These are phyloP conservation scores for Metarhizium sp. DNA, from an alignment of 2,329 filamentous ascomycete species.

Conservation along the genomic window DNA sequence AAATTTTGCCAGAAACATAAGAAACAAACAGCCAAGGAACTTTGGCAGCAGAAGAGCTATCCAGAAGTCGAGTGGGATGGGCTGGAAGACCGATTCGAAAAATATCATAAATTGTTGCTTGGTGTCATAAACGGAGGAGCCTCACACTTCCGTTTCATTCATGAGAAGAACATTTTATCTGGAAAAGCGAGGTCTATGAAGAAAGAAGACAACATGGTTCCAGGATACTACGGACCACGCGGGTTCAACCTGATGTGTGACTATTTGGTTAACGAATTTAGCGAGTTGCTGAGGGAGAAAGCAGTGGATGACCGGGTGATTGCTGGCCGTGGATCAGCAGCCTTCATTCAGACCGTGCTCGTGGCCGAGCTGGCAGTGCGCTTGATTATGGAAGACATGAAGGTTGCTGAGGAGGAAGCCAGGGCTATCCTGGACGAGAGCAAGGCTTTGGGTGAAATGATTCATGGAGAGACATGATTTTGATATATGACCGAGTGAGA, in stretches of 20 bases:
- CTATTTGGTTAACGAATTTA: constrained; percentile 53
- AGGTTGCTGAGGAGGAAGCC: constrained; percentile 31
- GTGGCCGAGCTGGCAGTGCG: constrained; percentile 59
- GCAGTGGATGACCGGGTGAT: constrained; percentile 57
- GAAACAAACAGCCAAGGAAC: constrained; percentile 38
- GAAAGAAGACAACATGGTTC: constrained; percentile 50
- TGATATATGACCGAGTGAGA: background rate
- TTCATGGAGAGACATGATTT: constrained; percentile 48
- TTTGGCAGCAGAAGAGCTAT: constrained; percentile 47
- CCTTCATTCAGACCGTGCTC: constrained; percentile 64
- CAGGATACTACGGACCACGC: constrained; percentile 76
- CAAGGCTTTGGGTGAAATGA: constrained; percentile 53
- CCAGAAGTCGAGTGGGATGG: constrained; percentile 61
- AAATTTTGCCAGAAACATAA: constrained; percentile 58
- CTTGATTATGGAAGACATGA: constrained; percentile 49
- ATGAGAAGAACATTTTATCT: constrained; percentile 44
- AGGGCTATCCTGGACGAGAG: constrained; percentile 55
- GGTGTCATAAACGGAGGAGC: constrained; percentile 47
- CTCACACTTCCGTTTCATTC: constrained; percentile 51
- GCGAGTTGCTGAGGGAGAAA: constrained; percentile 47
- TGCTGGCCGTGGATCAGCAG: constrained; percentile 54
- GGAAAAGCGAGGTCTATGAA: constrained; percentile 53
- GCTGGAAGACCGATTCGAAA: constrained; percentile 48
- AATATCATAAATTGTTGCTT: constrained; percentile 46
- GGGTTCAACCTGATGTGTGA: constrained; percentile 66